Evolutionary conservation across 306 rosid species (phyloP), one percentile per base, ranked within the genome.

Genomic region (Quercus parvula): DNA sequence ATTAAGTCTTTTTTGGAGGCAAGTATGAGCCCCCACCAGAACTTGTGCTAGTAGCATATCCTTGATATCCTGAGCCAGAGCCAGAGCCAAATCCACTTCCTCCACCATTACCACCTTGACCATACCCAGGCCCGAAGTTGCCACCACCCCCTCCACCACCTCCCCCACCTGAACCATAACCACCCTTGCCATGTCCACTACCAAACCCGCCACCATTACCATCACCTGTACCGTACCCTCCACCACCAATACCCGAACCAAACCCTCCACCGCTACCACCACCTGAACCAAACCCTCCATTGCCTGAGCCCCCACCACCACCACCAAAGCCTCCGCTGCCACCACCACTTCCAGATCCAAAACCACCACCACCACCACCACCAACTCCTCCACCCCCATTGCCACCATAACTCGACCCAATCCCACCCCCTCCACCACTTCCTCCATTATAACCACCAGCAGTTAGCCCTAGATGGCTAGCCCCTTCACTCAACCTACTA

Each of bases 401-500:
- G 5, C 84, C 75, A 20, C 79, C 79, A 27, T 13, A 74, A 0
- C 79, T 77, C 0, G 18, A 41, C 5, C 75, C 79, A 56, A 5
- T 4, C 7, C 76, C 76, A 35, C 83, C 78, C 8, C 81, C 79
- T 0, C 52, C 55, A 1, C 68, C 31, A 2, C 73, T 27, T 30
- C 86, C 83, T 35, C 87, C 82, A 0, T 87, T 82, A 9, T 86
- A 86, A 74, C 82, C 84, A 22, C 81, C 76, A 13, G 55, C 82
- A 14, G 46, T 78, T 20, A 76, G 77, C 22, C 74, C 78, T 22
- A 6, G 49, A 27, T 24, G 62, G 49, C 25, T 9, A 8, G 24
- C 44, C 38, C 69, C 49, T 30, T 78, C 52, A 46, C 71, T 55
- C 2, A 27, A 74, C 73, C 25, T 15, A 46, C 70, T 73, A 41